Base-by-base conservation (phyloP, 768 basidiomycete genomes). In the Lactarius deliciosus region DNA sequence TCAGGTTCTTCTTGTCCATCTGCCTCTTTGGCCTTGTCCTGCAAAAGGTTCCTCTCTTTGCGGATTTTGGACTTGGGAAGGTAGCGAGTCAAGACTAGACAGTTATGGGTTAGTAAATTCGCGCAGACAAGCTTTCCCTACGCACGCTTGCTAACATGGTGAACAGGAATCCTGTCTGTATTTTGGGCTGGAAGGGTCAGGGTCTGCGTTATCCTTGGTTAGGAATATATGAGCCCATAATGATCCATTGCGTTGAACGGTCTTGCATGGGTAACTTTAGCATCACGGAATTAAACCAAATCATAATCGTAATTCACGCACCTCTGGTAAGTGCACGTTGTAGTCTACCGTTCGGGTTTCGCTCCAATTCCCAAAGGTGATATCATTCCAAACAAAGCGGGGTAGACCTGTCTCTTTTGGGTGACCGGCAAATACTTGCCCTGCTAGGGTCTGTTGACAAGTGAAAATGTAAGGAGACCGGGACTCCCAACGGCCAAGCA, bases 161-260 rank as follows among this genome's bases (percentile, higher is more conserved):
- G 86, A 6, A 94, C 81, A 60, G 84, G 84, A 79, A 13, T 77
- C 74, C 7, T 81, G 79, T 63, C 85, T 78, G 74, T 86, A 94
- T 0, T 76, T 69, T 30, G 80, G 70, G 61, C 81, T 80, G 13
- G 80, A 77, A 10, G 90, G 90, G 71, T 94, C 81, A 0, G 89
- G 89, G 70, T 81, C 85, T 11, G 83, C 82, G 0, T 85, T 85
- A 54, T 89, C 82, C 68, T 83, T 86, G 0, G 86, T 82, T 9
- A 96, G 76, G 74, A 90, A 91, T 6, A 94, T 81, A 71, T 96
- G 91, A 18, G 89, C 89, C 89, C 90, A 96, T 57, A 95, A 76
- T 2, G 90, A 85, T 13, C 85, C 90, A 73, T 96, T 96, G 64
- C 80, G 81, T 73, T 90, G 81, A 13, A 94, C 94, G 58, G 80